A percentile compares a stretch with the other conserved stretches of the same genome.
Conservation (phyloP, 331 rosid species). For the Rhamnella rubrinervis region DNA sequence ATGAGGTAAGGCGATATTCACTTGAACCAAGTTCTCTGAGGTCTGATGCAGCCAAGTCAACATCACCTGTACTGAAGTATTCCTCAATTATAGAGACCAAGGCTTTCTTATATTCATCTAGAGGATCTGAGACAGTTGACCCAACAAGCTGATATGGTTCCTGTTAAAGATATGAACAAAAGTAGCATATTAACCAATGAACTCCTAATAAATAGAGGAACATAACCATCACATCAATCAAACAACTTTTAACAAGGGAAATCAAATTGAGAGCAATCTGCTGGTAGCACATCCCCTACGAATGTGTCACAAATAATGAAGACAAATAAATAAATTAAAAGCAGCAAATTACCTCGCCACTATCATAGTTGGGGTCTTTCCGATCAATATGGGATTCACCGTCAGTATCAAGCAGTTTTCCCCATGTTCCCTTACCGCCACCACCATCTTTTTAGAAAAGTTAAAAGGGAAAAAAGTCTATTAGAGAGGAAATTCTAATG, state of each 20-base stretch:
- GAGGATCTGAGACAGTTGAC: slow-evolving; percentile 71
- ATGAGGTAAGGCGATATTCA: slow-evolving; percentile 88
- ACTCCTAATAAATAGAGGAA: not conserved
- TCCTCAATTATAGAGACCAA: slow-evolving; percentile 81
- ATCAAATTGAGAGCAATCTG: too few species aligned
- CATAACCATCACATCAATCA: not conserved
- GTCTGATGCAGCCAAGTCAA: slow-evolving; percentile 81
- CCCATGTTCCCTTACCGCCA: slow-evolving; percentile 97
- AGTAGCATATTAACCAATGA: not conserved
- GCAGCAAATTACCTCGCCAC: slow-evolving; percentile 69
- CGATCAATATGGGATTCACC: slow-evolving; percentile 59
- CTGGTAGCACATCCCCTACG: not conserved
- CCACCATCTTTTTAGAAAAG: slow-evolving; percentile 63
- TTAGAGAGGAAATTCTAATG: not conserved
- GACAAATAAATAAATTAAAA: not conserved
- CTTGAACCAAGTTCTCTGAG: slow-evolving; percentile 87
- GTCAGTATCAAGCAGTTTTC: slow-evolving; percentile 71
- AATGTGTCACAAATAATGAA: not conserved
- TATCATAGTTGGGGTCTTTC: slow-evolving; percentile 86
- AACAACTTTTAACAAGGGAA: not conserved
- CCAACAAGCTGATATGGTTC: slow-evolving; percentile 97
- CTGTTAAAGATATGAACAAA: slow-evolving; percentile 34
- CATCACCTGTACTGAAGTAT: slow-evolving; percentile 85
- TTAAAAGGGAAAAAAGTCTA: not conserved
- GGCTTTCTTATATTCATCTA: slow-evolving; percentile 92